phyloP scores from a whole-genome alignment of 1,284 basidiomycete species.

The Moesziomyces sp. region DNA sequence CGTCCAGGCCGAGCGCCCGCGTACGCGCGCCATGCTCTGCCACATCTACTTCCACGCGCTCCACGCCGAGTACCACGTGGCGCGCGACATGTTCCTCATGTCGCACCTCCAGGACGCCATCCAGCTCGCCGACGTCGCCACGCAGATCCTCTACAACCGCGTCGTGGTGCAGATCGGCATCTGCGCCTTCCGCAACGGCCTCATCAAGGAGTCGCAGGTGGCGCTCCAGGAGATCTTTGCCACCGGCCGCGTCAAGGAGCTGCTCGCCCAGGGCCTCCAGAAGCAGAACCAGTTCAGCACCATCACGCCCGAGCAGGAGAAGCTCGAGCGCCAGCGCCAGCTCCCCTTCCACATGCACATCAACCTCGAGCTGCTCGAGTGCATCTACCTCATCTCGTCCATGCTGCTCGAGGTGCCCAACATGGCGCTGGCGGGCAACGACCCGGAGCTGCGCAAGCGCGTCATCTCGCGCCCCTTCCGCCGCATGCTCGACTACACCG shows the following conservation, averaged over 20 bases:
- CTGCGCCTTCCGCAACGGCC: constrained; percentile 93
- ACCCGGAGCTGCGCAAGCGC: constrained; percentile 79
- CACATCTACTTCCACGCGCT: constrained; percentile 94
- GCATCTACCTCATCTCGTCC: constrained; percentile 95
- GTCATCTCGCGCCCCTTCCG: constrained; percentile 95
- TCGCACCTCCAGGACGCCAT: constrained; percentile 97
- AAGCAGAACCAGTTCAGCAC: constrained; percentile 81
- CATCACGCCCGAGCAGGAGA: constrained; percentile 93
- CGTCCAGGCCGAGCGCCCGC: constrained; percentile 82
- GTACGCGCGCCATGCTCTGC: constrained; percentile 94
- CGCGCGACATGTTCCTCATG: constrained; percentile 98
- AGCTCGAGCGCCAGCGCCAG: constrained; percentile 92
- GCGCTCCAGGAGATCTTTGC: constrained; percentile 96
- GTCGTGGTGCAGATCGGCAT: constrained; percentile 96
- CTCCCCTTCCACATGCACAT: constrained; percentile 99
- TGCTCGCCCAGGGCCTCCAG: constrained; percentile 95
- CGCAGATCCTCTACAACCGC: constrained; percentile 98
- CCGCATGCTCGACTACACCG: constrained; percentile 93
- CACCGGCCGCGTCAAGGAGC: constrained; percentile 92
- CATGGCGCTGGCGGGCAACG: constrained; percentile 91
- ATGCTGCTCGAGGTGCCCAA: constrained; percentile 98
- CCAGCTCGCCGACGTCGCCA: constrained; percentile 92
- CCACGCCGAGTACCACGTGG: constrained; percentile 95
- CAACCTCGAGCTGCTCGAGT: constrained; percentile 96
- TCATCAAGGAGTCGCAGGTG: constrained; percentile 92